Percentiles rank a stretch among this genome's conserved stretches.
Evolutionary conservation across 371 early-diverging fungal genomes (phyloP).

Genomic region (Apophysomyces sp.): DNA sequence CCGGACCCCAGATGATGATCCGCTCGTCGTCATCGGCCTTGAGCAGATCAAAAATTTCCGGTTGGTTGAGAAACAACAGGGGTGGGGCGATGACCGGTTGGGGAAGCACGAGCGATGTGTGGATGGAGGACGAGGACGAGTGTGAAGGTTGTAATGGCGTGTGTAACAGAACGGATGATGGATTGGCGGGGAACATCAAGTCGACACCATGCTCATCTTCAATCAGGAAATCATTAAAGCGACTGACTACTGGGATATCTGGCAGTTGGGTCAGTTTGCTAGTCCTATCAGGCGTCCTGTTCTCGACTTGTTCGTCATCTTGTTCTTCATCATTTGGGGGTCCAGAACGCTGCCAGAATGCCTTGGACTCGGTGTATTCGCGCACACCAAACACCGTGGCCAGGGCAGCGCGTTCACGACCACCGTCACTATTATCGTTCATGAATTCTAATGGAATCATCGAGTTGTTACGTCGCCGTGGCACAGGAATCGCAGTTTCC

Average conservation of each 20-base stretch:
- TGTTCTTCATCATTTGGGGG: not conserved
- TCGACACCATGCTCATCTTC: conserved; percentile 15
- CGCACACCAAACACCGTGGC: conserved; percentile 52
- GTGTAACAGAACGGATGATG: conserved; percentile 21
- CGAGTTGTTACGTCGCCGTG: conserved; percentile 40
- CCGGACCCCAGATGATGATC: conserved; percentile 57
- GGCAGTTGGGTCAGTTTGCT: conserved; percentile 16
- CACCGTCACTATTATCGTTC: conserved; percentile 39
- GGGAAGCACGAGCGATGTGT: not conserved
- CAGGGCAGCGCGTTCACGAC: conserved; percentile 43
- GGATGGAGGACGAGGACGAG: not conserved
- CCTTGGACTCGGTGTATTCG: conserved; percentile 45
- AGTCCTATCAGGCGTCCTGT: conserved; percentile 5
- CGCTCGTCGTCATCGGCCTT: conserved; percentile 55
- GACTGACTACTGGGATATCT: conserved; percentile 39
- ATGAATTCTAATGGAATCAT: conserved; percentile 37
- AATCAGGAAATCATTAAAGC: conserved; percentile 33
- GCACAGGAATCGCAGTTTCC: conserved; percentile 25
- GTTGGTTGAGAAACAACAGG: conserved; percentile 32
- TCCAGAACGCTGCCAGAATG: conserved; percentile 40
- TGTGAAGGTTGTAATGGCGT: not conserved
- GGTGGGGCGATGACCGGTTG: conserved; percentile 24
- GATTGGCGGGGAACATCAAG: conserved; percentile 27
- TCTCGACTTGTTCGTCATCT: not conserved
- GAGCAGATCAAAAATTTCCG: conserved; percentile 53